Percentiles rank a stretch among this genome's conserved stretches.
Evolutionary conservation across 2,329 filamentous ascomycete species (phyloP).

Genomic region (Dactylella cylindrospora): DNA sequence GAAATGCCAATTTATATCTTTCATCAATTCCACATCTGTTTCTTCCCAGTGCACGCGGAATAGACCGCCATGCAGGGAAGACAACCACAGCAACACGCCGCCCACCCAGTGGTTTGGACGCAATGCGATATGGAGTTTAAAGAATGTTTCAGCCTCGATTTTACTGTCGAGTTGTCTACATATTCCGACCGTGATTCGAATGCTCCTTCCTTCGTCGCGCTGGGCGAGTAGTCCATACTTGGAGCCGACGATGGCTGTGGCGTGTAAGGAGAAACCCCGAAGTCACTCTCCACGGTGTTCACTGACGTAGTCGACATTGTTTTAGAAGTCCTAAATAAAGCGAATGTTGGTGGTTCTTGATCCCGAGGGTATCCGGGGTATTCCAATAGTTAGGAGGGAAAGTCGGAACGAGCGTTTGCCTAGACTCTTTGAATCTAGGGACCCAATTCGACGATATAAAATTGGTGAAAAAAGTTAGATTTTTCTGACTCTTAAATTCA

Average conservation of each 20-base stretch:
- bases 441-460: no score
- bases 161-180: constrained; percentile 8
- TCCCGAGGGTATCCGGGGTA: constrained; percentile 1
- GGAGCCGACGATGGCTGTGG: constrained; percentile 17
- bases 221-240: constrained; percentile 30
- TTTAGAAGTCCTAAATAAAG: background rate
- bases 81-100: constrained; percentile 36
- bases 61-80: constrained; percentile 27
- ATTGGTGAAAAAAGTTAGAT: background rate
- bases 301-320: constrained; percentile 18
- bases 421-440: no score
- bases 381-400: background rate
- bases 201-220: constrained; percentile 7
- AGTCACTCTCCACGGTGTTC: constrained; percentile 14
- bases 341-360: background rate
- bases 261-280: background rate
- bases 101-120: constrained; percentile 31
- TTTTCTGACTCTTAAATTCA: no score
- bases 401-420: background rate
- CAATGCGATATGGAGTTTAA: constrained; percentile 34
- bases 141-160: constrained; percentile 10
- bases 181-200: constrained; percentile 6
- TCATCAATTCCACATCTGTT: constrained; percentile 26
- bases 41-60: constrained; percentile 33
- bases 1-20: no score